Evolutionary conservation across 2,329 filamentous ascomycete species (phyloP).

Genomic region (Paraphoma sp.): DNA sequence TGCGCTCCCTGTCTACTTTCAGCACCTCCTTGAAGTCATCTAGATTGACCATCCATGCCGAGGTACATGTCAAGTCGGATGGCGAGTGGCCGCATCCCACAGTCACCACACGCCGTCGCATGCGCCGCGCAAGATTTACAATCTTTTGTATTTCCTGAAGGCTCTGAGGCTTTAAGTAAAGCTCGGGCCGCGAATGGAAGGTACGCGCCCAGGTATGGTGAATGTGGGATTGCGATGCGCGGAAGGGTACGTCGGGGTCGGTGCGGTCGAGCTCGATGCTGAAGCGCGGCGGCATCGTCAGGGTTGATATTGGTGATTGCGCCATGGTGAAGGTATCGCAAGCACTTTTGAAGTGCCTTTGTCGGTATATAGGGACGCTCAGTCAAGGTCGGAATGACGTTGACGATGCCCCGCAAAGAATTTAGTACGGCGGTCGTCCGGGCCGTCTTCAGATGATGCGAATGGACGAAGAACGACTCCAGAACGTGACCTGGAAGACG

Average conservation of each 20-base stretch:
- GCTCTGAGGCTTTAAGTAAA: constrained; percentile 85
- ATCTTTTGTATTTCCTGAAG: constrained; percentile 83
- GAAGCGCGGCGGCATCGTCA: constrained; percentile 50
- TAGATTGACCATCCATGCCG: constrained; percentile 92
- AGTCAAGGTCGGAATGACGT: background rate
- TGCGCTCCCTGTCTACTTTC: constrained; percentile 69
- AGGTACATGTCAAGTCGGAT: constrained; percentile 89
- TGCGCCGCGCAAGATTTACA: constrained; percentile 79
- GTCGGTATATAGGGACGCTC: background rate
- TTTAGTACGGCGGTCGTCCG: background rate
- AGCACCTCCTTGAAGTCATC: constrained; percentile 80
- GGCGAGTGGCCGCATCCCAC: constrained; percentile 94
- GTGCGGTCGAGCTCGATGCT: constrained; percentile 63
- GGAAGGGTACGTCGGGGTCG: constrained; percentile 74
- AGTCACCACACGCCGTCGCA: constrained; percentile 80
- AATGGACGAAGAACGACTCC: background rate
- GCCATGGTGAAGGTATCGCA: constrained; percentile 28
- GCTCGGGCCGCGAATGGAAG: constrained; percentile 85
- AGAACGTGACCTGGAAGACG: background rate
- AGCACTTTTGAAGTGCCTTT: background rate
- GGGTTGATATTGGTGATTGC: constrained; percentile 23
- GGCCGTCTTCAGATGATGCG: background rate
- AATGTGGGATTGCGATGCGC: constrained; percentile 71
- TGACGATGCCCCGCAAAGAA: background rate
- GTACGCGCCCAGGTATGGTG: constrained; percentile 97